Base-by-base conservation (phyloP, 805 yeast species). In the Saccharomycopsis javanensis region DNA sequence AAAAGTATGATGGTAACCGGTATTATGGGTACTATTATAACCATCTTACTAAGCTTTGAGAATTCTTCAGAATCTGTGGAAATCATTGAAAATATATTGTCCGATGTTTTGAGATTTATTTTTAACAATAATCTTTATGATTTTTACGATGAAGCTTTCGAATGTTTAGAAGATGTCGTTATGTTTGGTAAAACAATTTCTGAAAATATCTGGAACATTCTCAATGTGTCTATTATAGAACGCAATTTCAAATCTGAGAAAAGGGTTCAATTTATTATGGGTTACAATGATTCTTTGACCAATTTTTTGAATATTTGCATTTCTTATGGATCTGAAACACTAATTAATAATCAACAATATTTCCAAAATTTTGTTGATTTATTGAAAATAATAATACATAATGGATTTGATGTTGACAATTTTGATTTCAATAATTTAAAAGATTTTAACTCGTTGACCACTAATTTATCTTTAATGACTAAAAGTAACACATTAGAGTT, bases 1-100 rank as follows among this genome's bases (percentile, higher is more conserved):
- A 90, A 89, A 69, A 82, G 84, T 50, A 80, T 83, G 78, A 89
- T 96, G 20, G 96, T 91, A 0, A 71, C 83, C 20, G 96, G 96
- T 13, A 78, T 90, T 34, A 69, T 92, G 61, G 85, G 84, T 63
- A 91, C 97, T 1, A 79, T 91, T 72, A 80, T 86, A 33, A 88
- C 97, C 0, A 84, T 92, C 55, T 71, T 92, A 45, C 71, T 88
- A 53, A 83, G 96, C 4, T 82, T 91, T 72, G 96, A 94, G 68
- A 86, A 85, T 66, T 84, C 96, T 1, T 74, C 75, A 7, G 86
- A 82, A 46, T 77, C 86, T 53, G 83, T 88, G 15, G 71, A 69
- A 25, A 77, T 75, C 66, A 74, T 91, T 54, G 89, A 88, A 65
- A 82, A 79, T 55, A 80, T 82, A 5, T 79, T 87, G 53, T 71